Evolutionary conservation across 163 green algal genomes (phyloP), one percentile per base, ranked within the genome.

Genomic region (Scenedesmus sp.): DNA sequence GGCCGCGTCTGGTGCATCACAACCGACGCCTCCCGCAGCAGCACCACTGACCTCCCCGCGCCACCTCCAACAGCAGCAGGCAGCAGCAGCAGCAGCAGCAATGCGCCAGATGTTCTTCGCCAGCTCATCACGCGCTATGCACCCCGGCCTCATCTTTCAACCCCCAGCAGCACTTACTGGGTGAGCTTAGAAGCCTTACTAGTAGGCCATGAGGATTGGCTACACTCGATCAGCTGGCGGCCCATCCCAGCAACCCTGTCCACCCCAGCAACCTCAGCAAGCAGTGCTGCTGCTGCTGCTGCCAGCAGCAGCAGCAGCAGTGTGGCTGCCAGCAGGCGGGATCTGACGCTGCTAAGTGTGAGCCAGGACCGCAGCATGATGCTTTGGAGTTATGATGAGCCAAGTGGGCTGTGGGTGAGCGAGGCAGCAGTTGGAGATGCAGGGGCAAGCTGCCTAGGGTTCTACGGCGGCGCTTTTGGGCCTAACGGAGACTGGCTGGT

Each of bases 291-390:
- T 46, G 34, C 34, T 46, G 34, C 34, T 46, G 34, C 62, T 79
- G 20, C 20, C 83, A 86, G 89, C n/a, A 62, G 83, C 93, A 91
- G 70, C 91, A 82, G 70, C 77, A 86, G 82, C 73, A 87, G 67
- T 86, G 88, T 60, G 10, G 83, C 84, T 2, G n/a, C 54, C 10
- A 60, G 46, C 83, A 77, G 91, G 89, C 64, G 62, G 23, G 52
- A 90, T 87, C 82, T 97, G 23, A 87, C 79, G 67, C 96, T 99
- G 82, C 96, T 99, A 60, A 98, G 97, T 4, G 95, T 97, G 4
- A 99, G 97, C 26, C 99, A 99, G 97, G 98, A 99, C 93, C 95
- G 98, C 13, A 99, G 97, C 60, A 98, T 99, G 96, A 97, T 98
- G 92, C 76, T 99, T 1, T 99, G 98, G 98, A 76, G 91, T 10